Evolutionary conservation across 805 yeast species (phyloP), one percentile per base, ranked within the genome.

Genomic region (Metschnikowia cerradonensis): DNA sequence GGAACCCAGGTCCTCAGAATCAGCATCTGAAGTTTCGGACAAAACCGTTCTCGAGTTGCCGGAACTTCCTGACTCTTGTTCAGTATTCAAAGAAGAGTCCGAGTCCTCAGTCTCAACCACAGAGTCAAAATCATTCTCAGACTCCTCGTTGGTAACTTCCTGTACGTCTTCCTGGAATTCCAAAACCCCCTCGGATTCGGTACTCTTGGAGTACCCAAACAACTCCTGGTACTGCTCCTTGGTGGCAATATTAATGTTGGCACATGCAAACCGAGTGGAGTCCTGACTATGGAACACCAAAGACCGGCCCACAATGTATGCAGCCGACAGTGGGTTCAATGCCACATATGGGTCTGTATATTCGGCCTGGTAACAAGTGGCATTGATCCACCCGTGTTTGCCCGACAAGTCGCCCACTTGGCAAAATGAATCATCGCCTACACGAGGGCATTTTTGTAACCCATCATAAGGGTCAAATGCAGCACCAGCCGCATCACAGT

Each of bases 391-490:
- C 11, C 92, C 92, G 66, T 86, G 90, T 64, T 85, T 86, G 41
- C 92, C 92, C 34, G 88, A 79, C 59, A 86, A 78, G 62, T 86
- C 91, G 51, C 92, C 92, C 39, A 85, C 80, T 66, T 83, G 83
- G 64, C 90, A 86, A 34, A 64, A 70, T 6, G 83, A 65, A 65
- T 85, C 85, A 57, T 77, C 72, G 15, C 70, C 71, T 50, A 72
- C 71, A 26, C 65, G 57, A 48, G 77, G 83, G 65, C 89, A 84
- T 45, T 72, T 73, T 19, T 73, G 66, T 8, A 78, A 67, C 6
- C 88, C 84, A 4, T 48, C 62, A 62, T 77, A 84, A 3, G 91
- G 91, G 60, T 86, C 84, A 52, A 86, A 81, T 55, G 82, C 85
- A 35, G 41, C 47, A 11, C 83, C 84, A 19, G 81, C 77, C 10